A percentile compares a stretch with the other conserved stretches of the same genome.
Conservation (phyloP, 2,329 filamentous ascomycete genomes). For the Xylariaceae sp. region DNA sequence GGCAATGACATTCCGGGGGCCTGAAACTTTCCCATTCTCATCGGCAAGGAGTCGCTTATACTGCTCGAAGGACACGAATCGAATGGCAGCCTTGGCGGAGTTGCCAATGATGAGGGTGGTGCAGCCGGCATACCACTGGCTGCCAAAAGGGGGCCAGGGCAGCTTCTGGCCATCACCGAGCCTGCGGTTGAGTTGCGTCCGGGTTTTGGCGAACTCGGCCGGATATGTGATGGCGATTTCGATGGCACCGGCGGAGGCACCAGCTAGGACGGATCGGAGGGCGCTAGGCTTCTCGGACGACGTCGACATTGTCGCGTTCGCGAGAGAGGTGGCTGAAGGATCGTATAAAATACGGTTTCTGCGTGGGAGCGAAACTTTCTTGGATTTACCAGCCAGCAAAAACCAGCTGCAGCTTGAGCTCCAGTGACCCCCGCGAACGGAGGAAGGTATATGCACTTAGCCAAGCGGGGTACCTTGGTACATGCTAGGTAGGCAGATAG, state of each 20-base stretch:
- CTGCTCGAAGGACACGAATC: slow-evolving; percentile 93
- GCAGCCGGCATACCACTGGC: slow-evolving; percentile 96
- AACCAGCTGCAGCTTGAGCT: too few species aligned
- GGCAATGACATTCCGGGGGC: slow-evolving; percentile 84
- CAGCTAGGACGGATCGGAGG: slow-evolving; percentile 85
- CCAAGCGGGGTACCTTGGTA: too few species aligned
- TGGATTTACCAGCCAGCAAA: too few species aligned
- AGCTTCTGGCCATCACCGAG: slow-evolving; percentile 80
- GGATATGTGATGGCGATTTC: slow-evolving; percentile 88
- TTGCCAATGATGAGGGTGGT: slow-evolving; percentile 97
- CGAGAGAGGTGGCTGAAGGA: too few species aligned
- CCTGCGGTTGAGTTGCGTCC: slow-evolving; percentile 85
- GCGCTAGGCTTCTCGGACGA: slow-evolving; percentile 61
- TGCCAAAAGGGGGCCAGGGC: slow-evolving; percentile 89
- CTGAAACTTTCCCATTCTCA: slow-evolving; percentile 80
- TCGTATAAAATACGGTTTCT: too few species aligned
- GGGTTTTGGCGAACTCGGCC: slow-evolving; percentile 89
- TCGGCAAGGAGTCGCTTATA: slow-evolving; percentile 84
- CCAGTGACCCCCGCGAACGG: too few species aligned
- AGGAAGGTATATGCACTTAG: too few species aligned
- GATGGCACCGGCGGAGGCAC: slow-evolving; percentile 87
- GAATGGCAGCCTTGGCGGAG: slow-evolving; percentile 90
- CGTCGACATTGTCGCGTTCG: slow-evolving; percentile 6
- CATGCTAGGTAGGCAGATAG: too few species aligned
- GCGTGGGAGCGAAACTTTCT: too few species aligned